These are phyloP conservation scores for Epicoccum sorghinum DNA, from an alignment of 2,329 filamentous ascomycete genomes.

Conservation along the genomic window DNA sequence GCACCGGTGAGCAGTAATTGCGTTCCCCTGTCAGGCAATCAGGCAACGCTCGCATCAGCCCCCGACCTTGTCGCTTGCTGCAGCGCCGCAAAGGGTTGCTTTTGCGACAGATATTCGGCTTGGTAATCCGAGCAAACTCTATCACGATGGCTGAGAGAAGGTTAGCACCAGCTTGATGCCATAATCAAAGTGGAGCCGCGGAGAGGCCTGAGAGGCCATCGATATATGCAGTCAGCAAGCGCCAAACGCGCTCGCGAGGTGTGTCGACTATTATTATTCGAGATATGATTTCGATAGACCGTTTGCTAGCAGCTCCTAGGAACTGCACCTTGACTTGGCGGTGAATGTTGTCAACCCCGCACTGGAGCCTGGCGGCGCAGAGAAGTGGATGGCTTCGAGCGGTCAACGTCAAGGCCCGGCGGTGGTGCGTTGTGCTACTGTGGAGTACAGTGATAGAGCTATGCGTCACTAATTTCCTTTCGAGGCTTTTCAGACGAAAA, in stretches of 20 bases:
- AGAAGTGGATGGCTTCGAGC: constrained; percentile 1
- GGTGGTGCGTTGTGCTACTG: constrained; percentile 10
- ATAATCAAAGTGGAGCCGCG: constrained; percentile 1
- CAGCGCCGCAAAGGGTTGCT: not conserved
- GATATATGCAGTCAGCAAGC: constrained; percentile 9
- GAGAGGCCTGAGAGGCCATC: not conserved
- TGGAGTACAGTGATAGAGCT: constrained; percentile 7
- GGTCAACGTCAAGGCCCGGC: constrained; percentile 2
- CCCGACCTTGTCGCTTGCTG: constrained; percentile 1
- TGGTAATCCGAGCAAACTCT: not conserved
- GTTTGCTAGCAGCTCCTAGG: constrained; percentile 3
- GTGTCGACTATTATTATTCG: constrained; percentile 9
- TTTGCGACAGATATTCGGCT: not conserved
- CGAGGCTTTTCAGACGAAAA: not conserved
- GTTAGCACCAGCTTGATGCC: not conserved
- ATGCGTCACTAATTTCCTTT: not conserved
- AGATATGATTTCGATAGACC: constrained; percentile 12
- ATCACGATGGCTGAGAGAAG: not conserved
- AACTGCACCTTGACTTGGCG: constrained; percentile 5
- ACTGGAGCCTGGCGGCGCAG: not conserved
- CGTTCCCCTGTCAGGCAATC: not conserved
- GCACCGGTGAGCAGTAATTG: constrained; percentile 1
- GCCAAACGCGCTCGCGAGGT: constrained; percentile 11
- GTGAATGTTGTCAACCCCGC: constrained; percentile 10
- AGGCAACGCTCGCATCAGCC: not conserved